phyloP scores from a whole-genome alignment of 2,329 filamentous ascomycete genomes.

The Orbilia blumenaviensis region DNA sequence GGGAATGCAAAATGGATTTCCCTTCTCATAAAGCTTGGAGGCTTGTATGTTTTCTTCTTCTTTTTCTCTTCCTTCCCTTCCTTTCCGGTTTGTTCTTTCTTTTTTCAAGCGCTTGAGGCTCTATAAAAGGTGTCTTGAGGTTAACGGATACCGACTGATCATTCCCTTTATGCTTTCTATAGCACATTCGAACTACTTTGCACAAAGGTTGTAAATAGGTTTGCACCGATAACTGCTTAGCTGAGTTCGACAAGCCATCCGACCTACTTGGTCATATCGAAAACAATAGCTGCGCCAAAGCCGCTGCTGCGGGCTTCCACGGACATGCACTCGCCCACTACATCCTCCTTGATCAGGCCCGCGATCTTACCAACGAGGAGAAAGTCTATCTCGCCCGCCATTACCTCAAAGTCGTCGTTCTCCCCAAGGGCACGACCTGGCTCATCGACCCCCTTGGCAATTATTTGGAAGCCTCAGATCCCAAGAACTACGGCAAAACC shows the following conservation, averaged over 20 bases:
- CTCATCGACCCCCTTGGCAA: slow-evolving; percentile 38
- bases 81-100: too few relatives aligned
- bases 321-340: slow-evolving; percentile 31
- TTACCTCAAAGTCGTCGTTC: slow-evolving; percentile 18
- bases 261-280: slow-evolving; percentile 24
- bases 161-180: background rate
- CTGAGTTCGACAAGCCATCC: slow-evolving; percentile 30
- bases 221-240: slow-evolving; percentile 27
- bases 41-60: slow-evolving; percentile 9
- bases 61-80: background rate
- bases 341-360: slow-evolving; percentile 18
- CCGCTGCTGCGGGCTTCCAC: background rate
- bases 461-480: slow-evolving; percentile 10
- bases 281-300: background rate
- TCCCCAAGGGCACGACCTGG: slow-evolving; percentile 21
- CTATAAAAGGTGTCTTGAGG: too few relatives aligned
- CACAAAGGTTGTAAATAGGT: slow-evolving; percentile 38
- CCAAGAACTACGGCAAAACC: background rate
- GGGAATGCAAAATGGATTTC: slow-evolving; percentile 1
- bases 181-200: slow-evolving; percentile 34
- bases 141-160: background rate
- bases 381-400: slow-evolving; percentile 15
- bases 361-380: slow-evolving; percentile 22
- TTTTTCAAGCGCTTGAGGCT: too few relatives aligned
- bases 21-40: background rate